Base-by-base conservation (phyloP, 148 eudicot species). In the Fagopyrum tataricum region DNA sequence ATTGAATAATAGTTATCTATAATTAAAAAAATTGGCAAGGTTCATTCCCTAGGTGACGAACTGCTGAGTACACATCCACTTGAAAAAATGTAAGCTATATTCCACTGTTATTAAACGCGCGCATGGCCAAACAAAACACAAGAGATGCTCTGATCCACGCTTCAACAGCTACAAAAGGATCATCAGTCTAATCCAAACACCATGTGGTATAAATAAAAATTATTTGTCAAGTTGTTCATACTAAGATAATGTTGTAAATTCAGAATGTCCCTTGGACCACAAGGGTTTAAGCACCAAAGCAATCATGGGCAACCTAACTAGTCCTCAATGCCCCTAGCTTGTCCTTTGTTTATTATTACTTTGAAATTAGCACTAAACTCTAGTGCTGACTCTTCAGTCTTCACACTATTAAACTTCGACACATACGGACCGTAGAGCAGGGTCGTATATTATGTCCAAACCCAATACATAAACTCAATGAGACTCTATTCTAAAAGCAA, bases 201-300 rank as follows among this genome's bases (percentile, higher is more conserved):
- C 68, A 62, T 21, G 42, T 62, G 68, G 68, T 62, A 62, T 26
- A 62, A 46, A 46, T 10, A 44, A 61, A 58, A 12, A 23, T 5
- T 64, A 64, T 64, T 24, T 64, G 44, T 37, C 69, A 64, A 64
- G 69, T 64, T 64, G 69, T 0, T 64, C 43, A 59, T 39, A 37
- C 6, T 39, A 64, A 31, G 69, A 64, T 64, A 64, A 64, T 64
- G 69, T 64, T 64, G 69, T 64, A 64, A 64, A 64, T 37, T 64
- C 20, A 37, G 69, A 37, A 6, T 62, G 37, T 62, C 68, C 7
- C 37, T 31, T 31, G 37, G 37, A 31, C 37, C 37, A 31, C 37
- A 31, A 31, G 37, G 37, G 37, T 31, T 31, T 31, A 31, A 31
- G 37, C 37, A 31, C 37, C 37, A 31, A 31, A 31, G 37, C 37